Evolutionary conservation across 2,329 filamentous ascomycete species (phyloP).

Genomic region (Tolypocladium ophioglossoides): DNA sequence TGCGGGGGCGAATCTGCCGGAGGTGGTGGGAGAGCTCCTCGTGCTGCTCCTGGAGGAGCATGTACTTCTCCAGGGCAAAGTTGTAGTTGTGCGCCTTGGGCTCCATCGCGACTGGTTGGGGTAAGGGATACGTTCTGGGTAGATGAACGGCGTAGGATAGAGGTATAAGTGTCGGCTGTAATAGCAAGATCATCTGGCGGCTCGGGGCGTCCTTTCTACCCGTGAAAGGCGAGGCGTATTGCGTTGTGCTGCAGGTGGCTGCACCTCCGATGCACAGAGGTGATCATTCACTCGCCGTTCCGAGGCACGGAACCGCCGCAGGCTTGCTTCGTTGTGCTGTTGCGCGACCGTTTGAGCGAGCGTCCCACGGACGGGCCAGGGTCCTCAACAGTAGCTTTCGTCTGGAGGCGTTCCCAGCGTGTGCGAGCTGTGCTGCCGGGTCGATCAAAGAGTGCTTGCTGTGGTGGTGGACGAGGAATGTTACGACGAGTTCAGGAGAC

Average conservation of each 20-base stretch:
- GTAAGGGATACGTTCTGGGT: neutral
- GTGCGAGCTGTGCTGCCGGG: neutral
- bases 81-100: conserved; percentile 23
- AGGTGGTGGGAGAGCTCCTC: conserved; percentile 41
- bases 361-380: neutral
- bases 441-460: neutral
- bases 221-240: neutral
- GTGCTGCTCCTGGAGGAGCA: conserved; percentile 43
- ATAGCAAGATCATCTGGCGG: neutral
- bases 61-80: conserved; percentile 42
- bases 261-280: neutral
- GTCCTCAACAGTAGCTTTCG: neutral
- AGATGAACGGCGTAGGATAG: neutral
- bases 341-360: neutral
- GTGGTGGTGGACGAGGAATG: neutral
- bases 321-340: neutral
- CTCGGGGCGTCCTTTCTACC: neutral
- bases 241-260: neutral
- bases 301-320: neutral
- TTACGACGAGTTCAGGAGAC: neutral
- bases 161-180: conserved; percentile 1
- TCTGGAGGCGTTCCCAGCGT: neutral
- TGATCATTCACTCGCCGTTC: neutral
- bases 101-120: conserved; percentile 15
- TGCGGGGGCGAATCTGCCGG: conserved; percentile 36